phyloP scores from a whole-genome alignment of 176 grass and related monocot species.

The Stipa capillata region DNA sequence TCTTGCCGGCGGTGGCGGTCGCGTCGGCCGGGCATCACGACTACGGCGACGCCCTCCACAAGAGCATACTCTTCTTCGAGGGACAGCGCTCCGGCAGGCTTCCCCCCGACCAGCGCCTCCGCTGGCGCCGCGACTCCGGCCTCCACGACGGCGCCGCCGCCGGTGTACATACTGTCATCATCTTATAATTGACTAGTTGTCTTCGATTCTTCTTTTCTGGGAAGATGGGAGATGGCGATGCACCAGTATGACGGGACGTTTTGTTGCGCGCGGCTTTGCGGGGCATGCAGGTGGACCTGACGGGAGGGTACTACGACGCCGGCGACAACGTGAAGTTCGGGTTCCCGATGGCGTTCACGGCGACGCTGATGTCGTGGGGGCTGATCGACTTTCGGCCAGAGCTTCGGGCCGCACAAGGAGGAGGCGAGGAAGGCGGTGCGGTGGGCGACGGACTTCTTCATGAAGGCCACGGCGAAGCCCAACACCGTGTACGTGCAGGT shows the following conservation, averaged over 20 bases:
- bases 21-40: constrained; percentile 51
- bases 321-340: constrained; percentile 99
- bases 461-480: constrained; percentile 56
- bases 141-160: constrained; percentile 62
- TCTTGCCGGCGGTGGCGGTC: background rate
- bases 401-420: constrained; percentile 50
- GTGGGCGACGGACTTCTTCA: constrained; percentile 82
- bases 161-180: constrained; percentile 25
- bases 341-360: constrained; percentile 95
- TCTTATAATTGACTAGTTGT: too few relatives aligned
- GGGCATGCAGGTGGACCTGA: constrained; percentile 69
- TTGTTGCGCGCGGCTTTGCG: too few relatives aligned
- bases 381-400: constrained; percentile 85
- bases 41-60: constrained; percentile 73
- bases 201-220: background rate
- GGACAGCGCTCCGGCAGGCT: constrained; percentile 73
- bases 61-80: constrained; percentile 87
- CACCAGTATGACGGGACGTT: too few relatives aligned
- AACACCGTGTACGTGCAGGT: constrained; percentile 86
- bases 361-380: constrained; percentile 89
- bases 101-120: constrained; percentile 53
- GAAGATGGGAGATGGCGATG: background rate
- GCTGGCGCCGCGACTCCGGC: constrained; percentile 71
- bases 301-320: constrained; percentile 91
- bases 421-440: constrained; percentile 56